Percentiles rank a stretch among this genome's conserved stretches.
These are phyloP conservation scores for Exophiala viscosa DNA, from an alignment of 2,329 filamentous ascomycete species.

Conservation along the genomic window DNA sequence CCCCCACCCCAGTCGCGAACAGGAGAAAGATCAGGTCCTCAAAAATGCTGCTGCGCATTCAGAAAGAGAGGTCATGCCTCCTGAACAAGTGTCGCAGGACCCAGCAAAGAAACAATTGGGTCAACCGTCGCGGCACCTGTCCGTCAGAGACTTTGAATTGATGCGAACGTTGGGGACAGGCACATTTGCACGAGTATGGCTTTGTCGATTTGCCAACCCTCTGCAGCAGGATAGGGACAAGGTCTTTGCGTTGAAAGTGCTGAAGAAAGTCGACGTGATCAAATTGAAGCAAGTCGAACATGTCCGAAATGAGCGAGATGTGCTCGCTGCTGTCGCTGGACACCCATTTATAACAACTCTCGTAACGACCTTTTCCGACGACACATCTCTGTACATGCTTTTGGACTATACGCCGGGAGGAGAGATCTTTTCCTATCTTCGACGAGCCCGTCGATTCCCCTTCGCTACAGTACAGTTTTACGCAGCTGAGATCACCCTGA, in stretches of 20 bases:
- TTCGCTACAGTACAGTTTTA: conserved; percentile 59
- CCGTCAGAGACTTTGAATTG: conserved; percentile 44
- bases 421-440: conserved; percentile 64
- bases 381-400: conserved; percentile 55
- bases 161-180: conserved; percentile 48
- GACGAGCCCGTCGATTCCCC: conserved; percentile 60
- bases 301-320: conserved; percentile 63
- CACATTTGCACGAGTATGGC: conserved; percentile 52
- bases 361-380: conserved; percentile 62
- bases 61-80: conserved; percentile 16
- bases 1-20: conserved; percentile 26
- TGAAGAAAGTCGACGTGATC: conserved; percentile 51
- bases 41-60: conserved; percentile 17
- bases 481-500: conserved; percentile 63
- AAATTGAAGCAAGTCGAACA: conserved; percentile 67
- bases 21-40: conserved; percentile 24
- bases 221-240: conserved; percentile 34
- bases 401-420: conserved; percentile 66
- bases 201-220: conserved; percentile 41
- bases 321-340: conserved; percentile 59
- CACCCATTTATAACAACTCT: conserved; percentile 65
- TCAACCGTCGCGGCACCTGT: conserved; percentile 37
- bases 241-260: conserved; percentile 49
- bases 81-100: conserved; percentile 35
- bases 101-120: conserved; percentile 38